Base-by-base conservation (phyloP, 306 rosid genomes). In the Datisca glomerata region DNA sequence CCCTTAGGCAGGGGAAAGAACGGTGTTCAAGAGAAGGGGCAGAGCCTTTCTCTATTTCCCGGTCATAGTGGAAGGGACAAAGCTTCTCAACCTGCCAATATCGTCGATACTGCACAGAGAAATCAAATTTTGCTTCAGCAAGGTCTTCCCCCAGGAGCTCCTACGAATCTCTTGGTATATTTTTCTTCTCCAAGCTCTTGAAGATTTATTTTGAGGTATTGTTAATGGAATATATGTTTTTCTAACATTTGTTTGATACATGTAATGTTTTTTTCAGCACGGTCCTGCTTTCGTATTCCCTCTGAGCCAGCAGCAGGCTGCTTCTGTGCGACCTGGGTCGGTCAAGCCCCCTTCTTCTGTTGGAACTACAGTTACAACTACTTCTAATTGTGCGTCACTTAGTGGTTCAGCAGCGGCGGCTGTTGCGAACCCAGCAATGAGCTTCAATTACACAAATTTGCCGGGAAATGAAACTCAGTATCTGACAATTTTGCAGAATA, bases 201-300 rank as follows among this genome's bases (percentile, higher is more conserved):
- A 21, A 19, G 18, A 4, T 14, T 41, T 21, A 1, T 7, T 39
- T 2, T 31, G 36, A 31, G 2, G n/a, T 31, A 8, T 31, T 11
- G 36, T 8, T 31, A 8, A 31, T 31, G 36, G 36, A n/a, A n/a
- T n/a, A n/a, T n/a, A n/a, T n/a, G n/a, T n/a, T 8, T 31, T 31
- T 31, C 13, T 31, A n/a, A n/a, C n/a, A n/a, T n/a, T n/a, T n/a
- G n/a, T n/a, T n/a, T n/a, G n/a, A n/a, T n/a, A n/a, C n/a, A n/a
- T n/a, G n/a, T 31, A 1, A 3, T 1, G 36, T 8, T 31, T 31
- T 31, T 12, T 31, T 31, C n/a, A 78, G 92, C 98, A 89, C 17
- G 94, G 78, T 4, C 96, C 94, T 54, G 61, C 99, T 45, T 84
- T 91, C 60, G 73, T 91, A 45, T 60, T 91, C 65, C 99, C 96